These are phyloP conservation scores for Colletotrichum sublineola DNA, from an alignment of 2,329 filamentous ascomycete genomes.

Conservation along the genomic window DNA sequence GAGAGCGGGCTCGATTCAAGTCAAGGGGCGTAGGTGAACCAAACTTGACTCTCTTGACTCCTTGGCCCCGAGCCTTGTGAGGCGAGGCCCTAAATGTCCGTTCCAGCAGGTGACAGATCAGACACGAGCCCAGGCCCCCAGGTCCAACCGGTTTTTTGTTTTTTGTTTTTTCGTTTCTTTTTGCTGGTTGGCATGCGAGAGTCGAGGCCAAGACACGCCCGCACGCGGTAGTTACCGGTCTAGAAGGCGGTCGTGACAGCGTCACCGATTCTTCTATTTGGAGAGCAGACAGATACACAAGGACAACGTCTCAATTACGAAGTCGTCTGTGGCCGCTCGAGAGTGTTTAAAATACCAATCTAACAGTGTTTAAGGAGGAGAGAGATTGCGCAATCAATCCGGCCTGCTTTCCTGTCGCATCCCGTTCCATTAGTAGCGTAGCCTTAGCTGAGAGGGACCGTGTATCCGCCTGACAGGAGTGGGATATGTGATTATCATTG, in stretches of 20 bases:
- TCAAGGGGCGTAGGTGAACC: constrained; percentile 19
- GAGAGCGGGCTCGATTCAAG: constrained; percentile 19
- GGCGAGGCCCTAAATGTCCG: constrained; percentile 25
- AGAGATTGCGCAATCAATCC: background rate
- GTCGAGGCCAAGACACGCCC: background rate
- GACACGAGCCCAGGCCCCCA: constrained; percentile 12
- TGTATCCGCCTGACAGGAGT: background rate
- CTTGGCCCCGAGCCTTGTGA: background rate
- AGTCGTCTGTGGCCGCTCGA: background rate
- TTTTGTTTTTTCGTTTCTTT: background rate
- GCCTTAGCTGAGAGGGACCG: background rate
- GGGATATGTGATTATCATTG: background rate
- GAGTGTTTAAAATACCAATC: background rate
- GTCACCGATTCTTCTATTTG: background rate
- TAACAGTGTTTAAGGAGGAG: background rate
- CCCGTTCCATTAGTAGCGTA: background rate
- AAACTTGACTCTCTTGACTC: background rate
- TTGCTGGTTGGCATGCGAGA: background rate
- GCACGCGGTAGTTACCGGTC: background rate
- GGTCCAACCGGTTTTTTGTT: background rate
- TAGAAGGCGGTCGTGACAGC: background rate
- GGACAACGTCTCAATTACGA: background rate
- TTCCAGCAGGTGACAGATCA: constrained; percentile 23
- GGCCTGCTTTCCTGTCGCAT: background rate
- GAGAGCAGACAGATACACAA: background rate